Evolutionary conservation across 164 flowering plant species (phyloP), one percentile per base, ranked within the genome.

Genomic region (Akebia trifoliata): DNA sequence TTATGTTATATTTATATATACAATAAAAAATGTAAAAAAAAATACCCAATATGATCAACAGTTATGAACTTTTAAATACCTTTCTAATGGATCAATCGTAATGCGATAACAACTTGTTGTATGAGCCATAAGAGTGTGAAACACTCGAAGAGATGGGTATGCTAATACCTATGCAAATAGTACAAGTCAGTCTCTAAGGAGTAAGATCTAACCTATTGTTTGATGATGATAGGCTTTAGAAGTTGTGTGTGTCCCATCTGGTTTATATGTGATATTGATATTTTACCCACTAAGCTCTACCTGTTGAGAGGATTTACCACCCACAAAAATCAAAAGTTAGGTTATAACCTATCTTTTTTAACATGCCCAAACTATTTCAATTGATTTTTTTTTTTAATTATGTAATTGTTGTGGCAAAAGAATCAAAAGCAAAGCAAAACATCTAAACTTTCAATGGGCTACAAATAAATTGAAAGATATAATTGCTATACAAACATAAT

Each of bases 61-160:
- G 17, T 7, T n/a, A 50, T 29, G 34, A 10, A 15, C 15, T 34
- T 21, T 44, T 32, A 18, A 32, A 32, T 57, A 93, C 99, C 94
- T 90, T 83, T 96, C 99, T 7, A 69, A 45, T 9, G 99, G 99
- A 52, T 90, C 97, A 67, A 86, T 93, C 22, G 97, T 96, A 69
- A 93, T 93, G 77, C 99, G 86, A 59, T 93, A 93, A 69, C 99
- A 93, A 64, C 99, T 96, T 56, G 99, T 97, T 54, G 97, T 90
- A 66, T 90, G 99, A 61, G 99, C 99, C 78, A 73, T 75, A 46
- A 93, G 83, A 44, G 99, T 93, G 62, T 87, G 89, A 67, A 85
- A 78, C 12, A 79, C 74, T 60, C 38, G 62, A 47, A 93, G 96
- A 71, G 96, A 81, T 48, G 99, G 99, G 68, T 90, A 90, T 46